Percentiles rank a stretch among this genome's conserved stretches.
Conservation (phyloP, 129 eudicot species). For the Apium graveolens region DNA sequence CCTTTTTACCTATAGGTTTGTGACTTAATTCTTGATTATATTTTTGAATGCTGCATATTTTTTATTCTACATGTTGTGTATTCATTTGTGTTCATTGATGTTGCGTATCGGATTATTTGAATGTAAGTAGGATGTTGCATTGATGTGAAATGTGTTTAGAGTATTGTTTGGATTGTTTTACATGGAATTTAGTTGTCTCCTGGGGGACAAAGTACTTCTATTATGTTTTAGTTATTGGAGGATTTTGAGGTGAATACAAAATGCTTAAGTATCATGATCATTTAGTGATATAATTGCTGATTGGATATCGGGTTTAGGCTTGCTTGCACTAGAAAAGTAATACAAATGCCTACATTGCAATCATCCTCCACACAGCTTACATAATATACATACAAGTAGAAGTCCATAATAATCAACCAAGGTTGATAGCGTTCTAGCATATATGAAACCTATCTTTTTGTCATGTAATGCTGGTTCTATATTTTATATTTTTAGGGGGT, state of each 20-base stretch:
- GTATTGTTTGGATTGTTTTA: neutral
- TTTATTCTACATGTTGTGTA: no score
- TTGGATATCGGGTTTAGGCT: neutral
- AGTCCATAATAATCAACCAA: neutral
- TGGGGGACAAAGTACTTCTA: neutral
- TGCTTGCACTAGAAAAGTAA: neutral
- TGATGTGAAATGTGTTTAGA: neutral
- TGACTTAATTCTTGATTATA: neutral
- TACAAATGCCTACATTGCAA: neutral
- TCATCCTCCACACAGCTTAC: neutral
- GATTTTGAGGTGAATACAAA: neutral
- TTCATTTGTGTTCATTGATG: neutral
- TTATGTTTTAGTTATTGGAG: neutral
- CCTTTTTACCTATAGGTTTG: constrained; percentile 83
- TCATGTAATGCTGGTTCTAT: neutral
- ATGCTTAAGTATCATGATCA: neutral
- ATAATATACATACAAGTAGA: neutral
- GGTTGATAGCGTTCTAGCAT: neutral
- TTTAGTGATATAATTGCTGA: neutral
- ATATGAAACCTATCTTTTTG: neutral
- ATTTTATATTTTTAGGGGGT: neutral
- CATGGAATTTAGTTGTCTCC: neutral
- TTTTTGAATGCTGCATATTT: no score
- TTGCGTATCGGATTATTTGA: neutral
- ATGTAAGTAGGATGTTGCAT: neutral